These are phyloP conservation scores for Suhomyces coccinellae DNA, from an alignment of 1,139 yeast genomes.

Conservation along the genomic window DNA sequence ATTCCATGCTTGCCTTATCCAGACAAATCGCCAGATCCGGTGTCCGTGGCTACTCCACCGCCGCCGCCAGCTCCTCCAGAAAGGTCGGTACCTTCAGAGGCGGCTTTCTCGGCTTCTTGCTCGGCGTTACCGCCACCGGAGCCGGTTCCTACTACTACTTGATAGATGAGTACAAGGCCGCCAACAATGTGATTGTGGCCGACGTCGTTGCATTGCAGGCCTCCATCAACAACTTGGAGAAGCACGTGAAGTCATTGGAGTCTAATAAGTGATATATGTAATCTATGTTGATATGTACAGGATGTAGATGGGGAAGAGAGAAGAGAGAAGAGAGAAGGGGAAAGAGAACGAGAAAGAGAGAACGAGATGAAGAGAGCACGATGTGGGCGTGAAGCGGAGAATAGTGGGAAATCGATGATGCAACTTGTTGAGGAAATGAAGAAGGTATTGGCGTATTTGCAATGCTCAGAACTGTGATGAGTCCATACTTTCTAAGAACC, in stretches of 20 bases:
- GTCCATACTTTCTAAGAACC: too few species aligned
- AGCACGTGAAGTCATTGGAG: constrained; percentile 59
- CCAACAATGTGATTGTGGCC: constrained; percentile 70
- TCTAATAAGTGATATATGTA: constrained; percentile 29
- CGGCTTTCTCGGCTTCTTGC: constrained; percentile 70
- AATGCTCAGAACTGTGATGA: too few species aligned
- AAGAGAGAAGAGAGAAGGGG: background rate
- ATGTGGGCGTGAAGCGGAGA: too few species aligned
- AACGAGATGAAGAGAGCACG: background rate
- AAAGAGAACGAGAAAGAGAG: background rate
- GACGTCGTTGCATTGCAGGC: constrained; percentile 72
- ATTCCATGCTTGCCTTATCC: constrained; percentile 19
- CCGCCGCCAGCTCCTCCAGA: constrained; percentile 30
- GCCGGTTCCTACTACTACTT: constrained; percentile 75
- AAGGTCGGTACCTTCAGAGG: constrained; percentile 65
- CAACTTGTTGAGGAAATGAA: too few species aligned
- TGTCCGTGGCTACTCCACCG: constrained; percentile 37
- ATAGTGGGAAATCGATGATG: too few species aligned
- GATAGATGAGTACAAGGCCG: constrained; percentile 71
- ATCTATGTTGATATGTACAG: constrained; percentile 4
- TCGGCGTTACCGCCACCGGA: constrained; percentile 76
- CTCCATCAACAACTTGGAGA: constrained; percentile 67
- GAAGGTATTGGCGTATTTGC: too few species aligned
- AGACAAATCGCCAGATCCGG: constrained; percentile 24
- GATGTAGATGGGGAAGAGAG: background rate